Percentiles rank a stretch among this genome's conserved stretches.
Conservation (phyloP, 495 filamentous ascomycete genomes). For the Glonium stellatum region DNA sequence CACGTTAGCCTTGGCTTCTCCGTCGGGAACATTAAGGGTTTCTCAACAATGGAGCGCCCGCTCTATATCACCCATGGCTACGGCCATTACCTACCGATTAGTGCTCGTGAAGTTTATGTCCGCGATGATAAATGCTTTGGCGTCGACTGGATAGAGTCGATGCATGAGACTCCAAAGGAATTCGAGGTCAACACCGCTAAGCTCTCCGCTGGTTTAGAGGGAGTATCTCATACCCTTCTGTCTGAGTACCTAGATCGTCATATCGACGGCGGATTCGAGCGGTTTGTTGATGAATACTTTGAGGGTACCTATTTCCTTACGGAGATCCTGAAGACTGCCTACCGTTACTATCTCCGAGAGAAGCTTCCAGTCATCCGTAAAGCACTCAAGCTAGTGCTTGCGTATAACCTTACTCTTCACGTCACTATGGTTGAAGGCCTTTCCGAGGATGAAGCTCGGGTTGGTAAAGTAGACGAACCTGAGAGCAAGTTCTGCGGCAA, state of each 20-base stretch:
- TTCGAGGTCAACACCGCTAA: constrained; percentile 80
- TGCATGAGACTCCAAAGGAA: constrained; percentile 61
- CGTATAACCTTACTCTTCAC: constrained; percentile 86
- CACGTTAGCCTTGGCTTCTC: constrained; percentile 80
- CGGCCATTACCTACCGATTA: constrained; percentile 78
- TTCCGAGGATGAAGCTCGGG: constrained; percentile 66
- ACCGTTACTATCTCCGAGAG: constrained; percentile 79
- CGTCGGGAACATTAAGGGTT: constrained; percentile 88
- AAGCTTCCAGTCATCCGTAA: constrained; percentile 80
- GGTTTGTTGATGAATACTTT: constrained; percentile 89
- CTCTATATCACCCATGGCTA: constrained; percentile 65
- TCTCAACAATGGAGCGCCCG: constrained; percentile 64
- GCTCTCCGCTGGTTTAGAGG: constrained; percentile 76
- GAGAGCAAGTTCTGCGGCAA: constrained; percentile 77
- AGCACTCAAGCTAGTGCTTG: constrained; percentile 81
- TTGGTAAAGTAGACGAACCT: constrained; percentile 71
- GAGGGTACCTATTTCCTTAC: constrained; percentile 89
- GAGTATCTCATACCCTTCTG: constrained; percentile 65
- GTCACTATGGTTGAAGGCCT: constrained; percentile 86
- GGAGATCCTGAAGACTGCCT: constrained; percentile 87
- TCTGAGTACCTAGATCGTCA: constrained; percentile 89
- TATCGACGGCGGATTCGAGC: constrained; percentile 80
- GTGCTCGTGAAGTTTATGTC: constrained; percentile 83
- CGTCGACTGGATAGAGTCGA: constrained; percentile 80
- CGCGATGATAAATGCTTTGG: constrained; percentile 87